phyloP scores from a whole-genome alignment of 306 rosid species.

The Aeschynomene evenia region DNA sequence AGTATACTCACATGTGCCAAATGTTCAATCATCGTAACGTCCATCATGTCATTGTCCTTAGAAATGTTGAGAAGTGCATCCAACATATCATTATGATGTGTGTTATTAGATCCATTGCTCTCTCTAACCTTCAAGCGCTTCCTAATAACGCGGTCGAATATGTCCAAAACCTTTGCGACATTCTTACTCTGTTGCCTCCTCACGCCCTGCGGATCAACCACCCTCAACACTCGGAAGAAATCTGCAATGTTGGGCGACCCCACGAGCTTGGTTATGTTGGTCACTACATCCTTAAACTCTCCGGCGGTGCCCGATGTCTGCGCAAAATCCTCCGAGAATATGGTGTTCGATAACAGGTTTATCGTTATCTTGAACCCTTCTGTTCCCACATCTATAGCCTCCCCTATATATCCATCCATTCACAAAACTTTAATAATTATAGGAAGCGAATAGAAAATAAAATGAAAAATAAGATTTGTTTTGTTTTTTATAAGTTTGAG shows the following conservation, averaged over 20 bases:
- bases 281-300: conserved; percentile 27
- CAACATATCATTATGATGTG: conserved; percentile 28
- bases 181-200: conserved; percentile 12
- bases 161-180: neutral
- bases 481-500: too few relatives aligned
- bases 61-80: conserved; percentile 33
- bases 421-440: too few relatives aligned
- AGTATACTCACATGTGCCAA: conserved; percentile 23
- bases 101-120: neutral
- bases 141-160: conserved; percentile 14
- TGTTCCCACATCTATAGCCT: conserved; percentile 35
- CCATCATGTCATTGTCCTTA: conserved; percentile 33
- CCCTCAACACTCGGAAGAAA: conserved; percentile 33
- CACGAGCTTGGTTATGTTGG: conserved; percentile 28
- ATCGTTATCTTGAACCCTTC: conserved; percentile 28
- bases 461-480: too few relatives aligned
- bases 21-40: conserved; percentile 13
- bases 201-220: conserved; percentile 37
- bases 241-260: conserved; percentile 44
- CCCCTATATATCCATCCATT: too few relatives aligned
- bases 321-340: conserved; percentile 41
- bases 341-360: conserved; percentile 33
- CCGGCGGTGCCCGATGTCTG: neutral
- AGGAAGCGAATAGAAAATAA: too few relatives aligned
- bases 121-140: conserved; percentile 26